These are phyloP conservation scores for Penicillium paradoxum DNA, from an alignment of 495 filamentous ascomycete species.

Conservation along the genomic window DNA sequence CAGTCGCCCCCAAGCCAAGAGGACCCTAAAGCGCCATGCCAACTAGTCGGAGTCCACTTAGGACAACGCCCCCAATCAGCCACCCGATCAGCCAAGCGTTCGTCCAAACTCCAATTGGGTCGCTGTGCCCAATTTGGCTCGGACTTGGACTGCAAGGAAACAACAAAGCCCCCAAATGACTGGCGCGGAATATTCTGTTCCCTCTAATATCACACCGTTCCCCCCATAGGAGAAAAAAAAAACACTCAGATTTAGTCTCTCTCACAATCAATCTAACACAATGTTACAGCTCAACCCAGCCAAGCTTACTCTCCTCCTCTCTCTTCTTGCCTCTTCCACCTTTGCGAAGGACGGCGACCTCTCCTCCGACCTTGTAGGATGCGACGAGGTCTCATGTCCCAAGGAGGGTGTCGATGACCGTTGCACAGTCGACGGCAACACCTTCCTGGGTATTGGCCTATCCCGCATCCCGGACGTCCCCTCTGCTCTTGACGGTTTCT, in stretches of 20 bases:
- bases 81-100: not conserved
- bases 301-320: not conserved
- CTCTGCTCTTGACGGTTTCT: constrained; percentile 6
- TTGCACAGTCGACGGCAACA: constrained; percentile 12
- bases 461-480: constrained; percentile 9
- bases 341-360: not conserved
- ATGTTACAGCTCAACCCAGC: not conserved
- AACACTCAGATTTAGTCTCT: not conserved
- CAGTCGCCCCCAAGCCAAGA: not conserved
- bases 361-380: constrained; percentile 10
- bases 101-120: not conserved
- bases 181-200: not conserved
- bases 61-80: not conserved
- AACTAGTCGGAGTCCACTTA: not conserved
- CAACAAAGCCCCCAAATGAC: not conserved
- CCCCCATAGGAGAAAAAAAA: too few relatives aligned
- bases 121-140: not conserved
- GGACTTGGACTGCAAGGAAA: too few relatives aligned
- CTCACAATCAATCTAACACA: not conserved
- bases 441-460: constrained; percentile 11
- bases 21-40: not conserved
- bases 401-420: constrained; percentile 1
- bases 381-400: constrained; percentile 14
- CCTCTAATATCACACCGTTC: not conserved
- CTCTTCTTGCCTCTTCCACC: not conserved